phyloP scores from a whole-genome alignment of 768 basidiomycete genomes.

The Termitomyces sp. region DNA sequence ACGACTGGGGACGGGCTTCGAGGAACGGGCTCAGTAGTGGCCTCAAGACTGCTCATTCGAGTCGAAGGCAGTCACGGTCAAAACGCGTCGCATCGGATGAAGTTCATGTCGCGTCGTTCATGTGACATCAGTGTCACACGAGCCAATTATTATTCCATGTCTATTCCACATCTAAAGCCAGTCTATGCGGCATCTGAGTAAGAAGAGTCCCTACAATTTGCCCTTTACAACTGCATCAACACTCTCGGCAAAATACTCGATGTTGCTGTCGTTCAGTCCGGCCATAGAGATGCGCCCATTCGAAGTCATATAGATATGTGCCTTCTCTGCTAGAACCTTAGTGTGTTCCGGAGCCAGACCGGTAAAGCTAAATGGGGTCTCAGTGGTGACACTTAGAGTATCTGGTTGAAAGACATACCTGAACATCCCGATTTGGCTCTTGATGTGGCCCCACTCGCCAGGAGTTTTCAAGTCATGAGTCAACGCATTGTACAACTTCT shows the following conservation, averaged over 20 bases:
- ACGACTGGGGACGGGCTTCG: conserved; percentile 29
- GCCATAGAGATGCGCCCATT: conserved; percentile 96
- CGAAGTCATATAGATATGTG: conserved; percentile 91
- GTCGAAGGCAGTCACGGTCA: conserved; percentile 6
- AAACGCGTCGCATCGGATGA: neutral
- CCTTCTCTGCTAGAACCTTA: conserved; percentile 78
- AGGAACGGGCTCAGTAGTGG: conserved; percentile 1
- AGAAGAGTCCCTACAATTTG: conserved; percentile 46
- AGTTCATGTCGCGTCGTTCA: conserved; percentile 6
- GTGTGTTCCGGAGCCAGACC: conserved; percentile 79
- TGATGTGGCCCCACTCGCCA: conserved; percentile 93
- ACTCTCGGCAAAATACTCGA: conserved; percentile 87
- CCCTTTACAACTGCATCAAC: conserved; percentile 83
- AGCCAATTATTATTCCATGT: conserved; percentile 1
- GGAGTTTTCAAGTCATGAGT: conserved; percentile 83
- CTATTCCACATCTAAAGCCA: conserved; percentile 8
- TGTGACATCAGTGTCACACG: conserved; percentile 2
- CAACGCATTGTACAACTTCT: conserved; percentile 74
- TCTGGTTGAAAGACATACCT: conserved; percentile 50
- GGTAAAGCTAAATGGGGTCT: conserved; percentile 59
- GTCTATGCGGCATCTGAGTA: neutral
- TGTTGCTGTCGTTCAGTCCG: conserved; percentile 78
- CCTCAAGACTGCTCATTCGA: conserved; percentile 5
- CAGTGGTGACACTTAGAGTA: neutral
- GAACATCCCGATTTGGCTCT: conserved; percentile 97